Evolutionary conservation across 2,329 filamentous ascomycete species (phyloP), one percentile per base, ranked within the genome.

Genomic region (Juglanconis oblonga): DNA sequence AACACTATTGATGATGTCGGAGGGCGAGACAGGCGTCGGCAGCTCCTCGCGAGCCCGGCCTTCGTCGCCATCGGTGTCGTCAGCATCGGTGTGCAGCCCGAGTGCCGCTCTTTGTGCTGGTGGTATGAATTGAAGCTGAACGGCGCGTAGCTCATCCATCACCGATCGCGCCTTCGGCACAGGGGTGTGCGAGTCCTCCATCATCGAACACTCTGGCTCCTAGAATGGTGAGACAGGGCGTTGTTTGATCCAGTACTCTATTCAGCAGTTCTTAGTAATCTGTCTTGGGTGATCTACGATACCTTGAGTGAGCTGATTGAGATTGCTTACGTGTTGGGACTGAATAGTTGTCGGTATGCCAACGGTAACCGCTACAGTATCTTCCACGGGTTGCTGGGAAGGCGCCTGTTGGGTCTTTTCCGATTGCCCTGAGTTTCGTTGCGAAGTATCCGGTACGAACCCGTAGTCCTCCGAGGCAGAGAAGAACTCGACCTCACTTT

Each of bases 1-100:
- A 14, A 64, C 62, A 24, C 55, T 64, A 32, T 54, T 59, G 13
- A 64, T n/a, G 11, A 64, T 62, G 11, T 51, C 44, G n/a, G 62
- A 57, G 9, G 62, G 59, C 17, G 62, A 62, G 31, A 57, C 54
- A 24, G 58, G 61, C 24, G 61, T 52, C 36, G 52, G 58, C 4
- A 52, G 61, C n/a, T 53, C 54, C 24, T 58, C 52, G 14, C 13
- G 38, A 31, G 38, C 29, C 24, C 24, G 45, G 11, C 29, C 17
- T 33, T 13, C 53, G 45, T 9, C 38, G 5, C 13, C 17, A 14
- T 10, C 50, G 17, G 5, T 32, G 29, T 24, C 29, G 10, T 35
- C 48, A 38, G 54, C 48, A 13, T 42, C 31, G 14, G 13, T 36
- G 10, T 45, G 33, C n/a, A 51, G 51, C 8, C 40, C 52, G 24